Conservation (phyloP, 306 rosid genomes). For the Sicyos baderoa region DNA sequence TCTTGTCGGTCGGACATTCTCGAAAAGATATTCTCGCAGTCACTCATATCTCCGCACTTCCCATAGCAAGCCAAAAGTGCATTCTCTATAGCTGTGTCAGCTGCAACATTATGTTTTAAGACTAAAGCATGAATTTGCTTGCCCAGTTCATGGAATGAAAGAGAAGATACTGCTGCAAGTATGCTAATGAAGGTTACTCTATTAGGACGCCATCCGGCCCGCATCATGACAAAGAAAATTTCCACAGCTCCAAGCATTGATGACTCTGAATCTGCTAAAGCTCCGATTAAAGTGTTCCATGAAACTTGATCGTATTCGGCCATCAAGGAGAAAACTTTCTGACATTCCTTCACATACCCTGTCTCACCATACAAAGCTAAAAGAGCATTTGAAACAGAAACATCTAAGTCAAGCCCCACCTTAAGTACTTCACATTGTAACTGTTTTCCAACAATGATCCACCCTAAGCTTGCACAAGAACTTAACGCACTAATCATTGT, state of each 20-base stretch:
- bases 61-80: too few relatives aligned
- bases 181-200: slow-evolving; percentile 68
- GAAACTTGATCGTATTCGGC: slow-evolving; percentile 69
- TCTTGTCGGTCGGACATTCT: too few relatives aligned
- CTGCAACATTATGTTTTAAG: too few relatives aligned
- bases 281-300: slow-evolving; percentile 79
- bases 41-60: too few relatives aligned
- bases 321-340: slow-evolving; percentile 62
- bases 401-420: slow-evolving; percentile 77
- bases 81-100: too few relatives aligned
- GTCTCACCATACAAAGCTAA: slow-evolving; percentile 66
- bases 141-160: too few relatives aligned
- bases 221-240: slow-evolving; percentile 67
- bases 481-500: background rate
- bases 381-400: slow-evolving; percentile 84
- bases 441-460: slow-evolving; percentile 59
- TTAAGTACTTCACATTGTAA: slow-evolving; percentile 45
- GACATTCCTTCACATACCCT: slow-evolving; percentile 43
- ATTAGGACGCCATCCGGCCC: slow-evolving; percentile 55
- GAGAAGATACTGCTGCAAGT: slow-evolving; percentile 57
- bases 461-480: slow-evolving; percentile 57
- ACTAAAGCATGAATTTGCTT: too few relatives aligned
- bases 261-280: slow-evolving; percentile 49
- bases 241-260: slow-evolving; percentile 44
- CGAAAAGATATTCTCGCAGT: too few relatives aligned